Conservation (phyloP, 192 early-diverging fungal species). For the Chytriomyces sp. region DNA sequence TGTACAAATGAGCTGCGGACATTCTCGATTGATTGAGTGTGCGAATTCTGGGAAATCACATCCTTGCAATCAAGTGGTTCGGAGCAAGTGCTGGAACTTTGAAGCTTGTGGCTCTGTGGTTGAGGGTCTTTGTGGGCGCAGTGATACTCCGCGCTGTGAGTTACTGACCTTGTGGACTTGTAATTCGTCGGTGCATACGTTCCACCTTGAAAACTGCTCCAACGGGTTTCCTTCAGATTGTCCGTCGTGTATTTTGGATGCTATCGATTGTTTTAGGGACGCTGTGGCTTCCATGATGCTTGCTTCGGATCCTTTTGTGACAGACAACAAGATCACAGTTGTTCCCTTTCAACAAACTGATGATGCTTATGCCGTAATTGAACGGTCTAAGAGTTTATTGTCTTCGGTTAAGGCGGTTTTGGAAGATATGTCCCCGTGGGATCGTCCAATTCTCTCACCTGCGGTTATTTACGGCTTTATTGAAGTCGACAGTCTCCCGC, state of each 20-base stretch:
- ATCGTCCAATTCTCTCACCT: constrained; percentile 14
- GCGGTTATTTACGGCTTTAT: constrained; percentile 12
- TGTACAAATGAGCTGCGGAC: constrained; percentile 15
- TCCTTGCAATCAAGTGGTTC: background rate
- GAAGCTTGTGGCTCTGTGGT: background rate
- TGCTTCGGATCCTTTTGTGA: background rate
- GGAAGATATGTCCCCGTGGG: constrained; percentile 15
- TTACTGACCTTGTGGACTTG: constrained; percentile 17
- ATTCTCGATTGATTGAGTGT: constrained; percentile 16
- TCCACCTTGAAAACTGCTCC: constrained; percentile 17
- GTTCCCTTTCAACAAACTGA: constrained; percentile 7
- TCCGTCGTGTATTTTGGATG: constrained; percentile 17
- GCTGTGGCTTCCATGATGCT: background rate
- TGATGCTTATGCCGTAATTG: background rate
- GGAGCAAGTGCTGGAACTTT: constrained; percentile 24
- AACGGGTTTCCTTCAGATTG: constrained; percentile 28
- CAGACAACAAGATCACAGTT: constrained; percentile 4
- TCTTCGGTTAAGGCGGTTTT: background rate
- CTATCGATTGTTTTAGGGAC: too few relatives aligned
- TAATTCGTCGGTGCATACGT: constrained; percentile 13
- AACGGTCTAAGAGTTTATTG: background rate
- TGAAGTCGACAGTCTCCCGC: background rate
- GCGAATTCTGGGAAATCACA: background rate
- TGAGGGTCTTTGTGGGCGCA: constrained; percentile 17
- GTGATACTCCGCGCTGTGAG: constrained; percentile 18